Evolutionary conservation across 2,329 filamentous ascomycete genomes (phyloP).

Genomic region (Verticillium longisporum): DNA sequence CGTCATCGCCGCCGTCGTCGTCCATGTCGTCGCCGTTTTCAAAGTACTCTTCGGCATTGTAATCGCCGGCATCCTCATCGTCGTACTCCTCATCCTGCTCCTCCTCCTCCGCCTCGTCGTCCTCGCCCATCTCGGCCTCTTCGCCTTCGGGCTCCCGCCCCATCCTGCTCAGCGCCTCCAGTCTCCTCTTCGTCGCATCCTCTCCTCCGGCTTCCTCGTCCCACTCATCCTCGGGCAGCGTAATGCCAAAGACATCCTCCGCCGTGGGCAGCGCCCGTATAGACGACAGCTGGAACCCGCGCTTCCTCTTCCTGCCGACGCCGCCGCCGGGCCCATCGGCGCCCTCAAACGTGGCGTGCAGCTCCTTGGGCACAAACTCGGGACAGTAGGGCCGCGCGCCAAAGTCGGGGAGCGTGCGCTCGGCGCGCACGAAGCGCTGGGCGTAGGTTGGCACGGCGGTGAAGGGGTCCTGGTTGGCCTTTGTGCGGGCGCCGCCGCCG

Average conservation of each 20-base stretch:
- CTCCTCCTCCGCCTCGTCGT: slow-evolving; percentile 38
- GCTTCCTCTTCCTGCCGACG: slow-evolving; percentile 18
- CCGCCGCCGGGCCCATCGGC: slow-evolving; percentile 20
- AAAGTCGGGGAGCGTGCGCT: slow-evolving; percentile 48
- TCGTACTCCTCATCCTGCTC: slow-evolving; percentile 46
- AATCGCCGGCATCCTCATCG: slow-evolving; percentile 54
- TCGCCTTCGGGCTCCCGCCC: slow-evolving; percentile 34
- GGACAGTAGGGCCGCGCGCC: slow-evolving; percentile 39
- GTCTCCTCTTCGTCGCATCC: slow-evolving; percentile 25
- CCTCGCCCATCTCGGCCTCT: slow-evolving; percentile 40
- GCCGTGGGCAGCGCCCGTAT: slow-evolving; percentile 42
- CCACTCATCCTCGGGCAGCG: slow-evolving; percentile 3
- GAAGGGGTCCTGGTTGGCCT: slow-evolving; percentile 51
- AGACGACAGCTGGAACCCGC: slow-evolving; percentile 38
- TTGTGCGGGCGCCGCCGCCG: slow-evolving; percentile 33
- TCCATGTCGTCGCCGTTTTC: slow-evolving; percentile 50
- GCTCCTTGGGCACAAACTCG: slow-evolving; percentile 49
- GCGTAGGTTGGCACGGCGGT: slow-evolving; percentile 52
- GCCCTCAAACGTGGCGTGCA: slow-evolving; percentile 48
- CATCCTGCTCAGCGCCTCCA: slow-evolving; percentile 38
- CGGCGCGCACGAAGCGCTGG: slow-evolving; percentile 43
- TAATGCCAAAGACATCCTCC: slow-evolving; percentile 41
- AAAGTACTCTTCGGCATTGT: slow-evolving; percentile 55
- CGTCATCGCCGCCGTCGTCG: slow-evolving; percentile 43
- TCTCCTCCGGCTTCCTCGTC: slow-evolving; percentile 20